phyloP scores from a whole-genome alignment of 345 rosid genomes.

The Limnanthes douglasii region DNA sequence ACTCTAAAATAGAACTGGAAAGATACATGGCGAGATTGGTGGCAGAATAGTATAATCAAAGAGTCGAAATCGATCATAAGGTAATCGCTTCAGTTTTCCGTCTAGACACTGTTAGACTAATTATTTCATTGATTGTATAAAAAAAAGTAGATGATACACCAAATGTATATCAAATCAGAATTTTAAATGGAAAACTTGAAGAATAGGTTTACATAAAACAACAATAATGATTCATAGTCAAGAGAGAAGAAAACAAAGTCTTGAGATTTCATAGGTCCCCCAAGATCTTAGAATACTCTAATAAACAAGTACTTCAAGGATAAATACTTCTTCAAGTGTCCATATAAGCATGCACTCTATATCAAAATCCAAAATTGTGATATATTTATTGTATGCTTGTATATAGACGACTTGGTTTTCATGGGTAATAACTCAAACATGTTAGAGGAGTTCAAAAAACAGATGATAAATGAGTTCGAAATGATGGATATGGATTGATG shows the following conservation, averaged over 20 bases:
- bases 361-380: not conserved
- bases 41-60: not conserved
- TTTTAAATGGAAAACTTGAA: slow-evolving; percentile 1
- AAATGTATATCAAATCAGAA: slow-evolving; percentile 1
- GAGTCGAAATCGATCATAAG: not conserved
- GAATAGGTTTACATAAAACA: not conserved
- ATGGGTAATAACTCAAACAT: not conserved
- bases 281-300: not conserved
- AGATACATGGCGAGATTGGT: not conserved
- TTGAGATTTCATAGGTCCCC: not conserved
- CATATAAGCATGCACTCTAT: slow-evolving; percentile 4
- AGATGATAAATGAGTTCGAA: too few relatives aligned
- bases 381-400: not conserved
- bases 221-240: not conserved
- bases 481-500: too few relatives aligned
- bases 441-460: not conserved
- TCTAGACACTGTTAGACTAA: not conserved
- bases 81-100: not conserved
- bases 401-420: slow-evolving; percentile 6
- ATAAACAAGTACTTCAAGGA: slow-evolving; percentile 1
- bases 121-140: not conserved
- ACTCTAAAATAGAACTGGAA: not conserved
- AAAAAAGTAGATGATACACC: not conserved
- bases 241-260: not conserved
- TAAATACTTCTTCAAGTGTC: slow-evolving; percentile 1